Percentiles rank a stretch among this genome's conserved stretches.
These are phyloP conservation scores for Chaetomiaceae sp. DNA, from an alignment of 2,329 filamentous ascomycete species.

Conservation along the genomic window DNA sequence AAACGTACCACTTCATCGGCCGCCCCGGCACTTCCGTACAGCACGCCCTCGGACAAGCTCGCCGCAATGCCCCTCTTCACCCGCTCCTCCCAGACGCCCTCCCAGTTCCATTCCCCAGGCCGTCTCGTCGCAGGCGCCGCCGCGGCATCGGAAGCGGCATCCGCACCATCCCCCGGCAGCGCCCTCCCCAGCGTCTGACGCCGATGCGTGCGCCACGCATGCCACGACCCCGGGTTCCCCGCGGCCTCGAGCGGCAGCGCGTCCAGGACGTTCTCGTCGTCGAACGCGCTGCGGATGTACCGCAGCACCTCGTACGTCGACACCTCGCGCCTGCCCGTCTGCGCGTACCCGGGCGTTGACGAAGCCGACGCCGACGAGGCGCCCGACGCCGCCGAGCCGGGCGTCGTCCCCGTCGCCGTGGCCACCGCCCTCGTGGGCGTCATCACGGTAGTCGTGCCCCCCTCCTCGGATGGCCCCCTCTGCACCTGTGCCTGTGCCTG, in stretches of 20 bases:
- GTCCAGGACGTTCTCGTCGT: constrained; percentile 70
- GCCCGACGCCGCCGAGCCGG: constrained; percentile 1
- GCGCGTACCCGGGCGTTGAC: constrained; percentile 33
- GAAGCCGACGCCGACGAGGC: constrained; percentile 22
- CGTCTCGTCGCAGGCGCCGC: constrained; percentile 35
- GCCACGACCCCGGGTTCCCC: constrained; percentile 87
- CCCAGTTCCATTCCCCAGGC: constrained; percentile 94
- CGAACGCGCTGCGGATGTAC: constrained; percentile 79
- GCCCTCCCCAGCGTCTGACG: constrained; percentile 30
- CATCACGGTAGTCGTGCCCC: background rate
- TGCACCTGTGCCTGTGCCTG: constrained; percentile 30
- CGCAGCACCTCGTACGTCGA: constrained; percentile 64
- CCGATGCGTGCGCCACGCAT: constrained; percentile 79
- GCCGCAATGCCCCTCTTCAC: constrained; percentile 72
- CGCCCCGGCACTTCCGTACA: constrained; percentile 61
- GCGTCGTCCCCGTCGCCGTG: constrained; percentile 11
- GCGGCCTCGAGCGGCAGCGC: constrained; percentile 72
- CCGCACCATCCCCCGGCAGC: constrained; percentile 13
- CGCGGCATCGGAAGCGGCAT: background rate
- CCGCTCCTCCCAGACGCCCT: constrained; percentile 90
- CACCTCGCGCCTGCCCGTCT: constrained; percentile 31
- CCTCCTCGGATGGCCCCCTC: background rate
- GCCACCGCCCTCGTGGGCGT: constrained; percentile 11
- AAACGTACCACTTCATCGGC: constrained; percentile 65
- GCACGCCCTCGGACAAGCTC: constrained; percentile 70